These are phyloP conservation scores for Helichrysum umbraculigerum DNA, from an alignment of 129 eudicot genomes.

Conservation along the genomic window DNA sequence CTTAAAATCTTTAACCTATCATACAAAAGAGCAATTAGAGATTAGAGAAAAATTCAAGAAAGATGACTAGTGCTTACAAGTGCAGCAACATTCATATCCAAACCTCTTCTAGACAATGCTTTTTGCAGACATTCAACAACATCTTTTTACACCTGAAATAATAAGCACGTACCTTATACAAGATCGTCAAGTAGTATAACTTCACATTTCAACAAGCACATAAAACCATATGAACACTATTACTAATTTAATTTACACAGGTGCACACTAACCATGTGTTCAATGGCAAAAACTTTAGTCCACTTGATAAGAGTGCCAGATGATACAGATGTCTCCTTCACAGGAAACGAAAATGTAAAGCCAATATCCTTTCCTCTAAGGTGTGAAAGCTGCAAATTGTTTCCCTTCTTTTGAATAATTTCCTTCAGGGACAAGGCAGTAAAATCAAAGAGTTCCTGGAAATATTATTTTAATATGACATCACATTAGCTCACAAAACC, in stretches of 20 bases:
- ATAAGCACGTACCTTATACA: slow-evolving; percentile 11
- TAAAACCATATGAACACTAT: neutral
- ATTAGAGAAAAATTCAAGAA: neutral
- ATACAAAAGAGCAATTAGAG: neutral
- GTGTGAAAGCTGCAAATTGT: slow-evolving; percentile 33
- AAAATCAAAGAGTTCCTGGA: slow-evolving; percentile 87
- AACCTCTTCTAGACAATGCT: slow-evolving; percentile 62
- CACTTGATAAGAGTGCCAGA: slow-evolving; percentile 81
- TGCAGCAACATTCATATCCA: slow-evolving; percentile 78
- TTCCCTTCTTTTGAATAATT: slow-evolving; percentile 61
- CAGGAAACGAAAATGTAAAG: slow-evolving; percentile 87
- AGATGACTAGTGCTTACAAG: slow-evolving; percentile 55
- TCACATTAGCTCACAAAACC: slow-evolving; percentile 10
- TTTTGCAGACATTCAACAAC: slow-evolving; percentile 68
- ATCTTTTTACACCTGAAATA: slow-evolving; percentile 69
- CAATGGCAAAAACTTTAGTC: slow-evolving; percentile 87
- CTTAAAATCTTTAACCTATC: neutral
- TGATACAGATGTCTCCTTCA: slow-evolving; percentile 70
- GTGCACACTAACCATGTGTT: slow-evolving; percentile 71
- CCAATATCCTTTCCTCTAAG: slow-evolving; percentile 68
- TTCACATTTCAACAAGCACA: slow-evolving; percentile 11
- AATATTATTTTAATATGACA: neutral
- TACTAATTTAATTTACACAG: neutral
- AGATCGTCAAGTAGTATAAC: neutral
- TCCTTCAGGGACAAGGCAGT: slow-evolving; percentile 68